Conservation (phyloP, 805 yeast species). For the Spathaspora passalidarum region DNA sequence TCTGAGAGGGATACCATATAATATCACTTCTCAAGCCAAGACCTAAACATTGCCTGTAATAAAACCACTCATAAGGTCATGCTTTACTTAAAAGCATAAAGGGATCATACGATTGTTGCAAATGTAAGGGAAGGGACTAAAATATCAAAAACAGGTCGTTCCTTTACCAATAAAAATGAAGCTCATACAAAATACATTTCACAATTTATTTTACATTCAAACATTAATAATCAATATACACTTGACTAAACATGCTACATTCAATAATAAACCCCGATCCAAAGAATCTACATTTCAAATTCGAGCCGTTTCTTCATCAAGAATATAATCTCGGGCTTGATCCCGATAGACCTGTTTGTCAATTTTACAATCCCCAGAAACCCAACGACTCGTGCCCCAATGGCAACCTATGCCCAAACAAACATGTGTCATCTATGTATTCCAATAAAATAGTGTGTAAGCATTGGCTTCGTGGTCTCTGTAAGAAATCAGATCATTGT, state of each 20-base stretch:
- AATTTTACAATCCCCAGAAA: conserved; percentile 52
- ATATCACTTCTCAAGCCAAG: too few relatives aligned
- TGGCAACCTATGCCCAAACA: conserved; percentile 82
- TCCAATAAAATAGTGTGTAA: conserved; percentile 79
- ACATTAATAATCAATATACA: conserved; percentile 8
- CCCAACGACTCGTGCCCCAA: conserved; percentile 73
- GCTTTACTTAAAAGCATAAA: too few relatives aligned
- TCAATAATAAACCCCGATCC: conserved; percentile 42
- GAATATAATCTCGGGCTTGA: conserved; percentile 82
- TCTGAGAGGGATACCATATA: too few relatives aligned
- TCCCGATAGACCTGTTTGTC: conserved; percentile 88
- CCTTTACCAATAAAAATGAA: too few relatives aligned
- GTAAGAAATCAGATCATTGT: conserved; percentile 95
- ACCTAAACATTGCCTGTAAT: too few relatives aligned
- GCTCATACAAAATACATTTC: neutral
- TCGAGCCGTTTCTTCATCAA: conserved; percentile 77
- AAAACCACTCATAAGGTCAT: too few relatives aligned
- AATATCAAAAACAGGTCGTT: too few relatives aligned
- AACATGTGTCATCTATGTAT: conserved; percentile 63
- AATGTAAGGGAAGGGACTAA: too few relatives aligned
- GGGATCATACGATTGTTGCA: too few relatives aligned
- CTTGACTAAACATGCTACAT: too few relatives aligned
- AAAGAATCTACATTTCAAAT: conserved; percentile 46
- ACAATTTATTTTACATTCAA: neutral
- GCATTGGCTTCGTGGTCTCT: conserved; percentile 96